These are phyloP conservation scores for Chalaropsis ovoidea DNA, from an alignment of 2,329 filamentous ascomycete species.

Conservation along the genomic window DNA sequence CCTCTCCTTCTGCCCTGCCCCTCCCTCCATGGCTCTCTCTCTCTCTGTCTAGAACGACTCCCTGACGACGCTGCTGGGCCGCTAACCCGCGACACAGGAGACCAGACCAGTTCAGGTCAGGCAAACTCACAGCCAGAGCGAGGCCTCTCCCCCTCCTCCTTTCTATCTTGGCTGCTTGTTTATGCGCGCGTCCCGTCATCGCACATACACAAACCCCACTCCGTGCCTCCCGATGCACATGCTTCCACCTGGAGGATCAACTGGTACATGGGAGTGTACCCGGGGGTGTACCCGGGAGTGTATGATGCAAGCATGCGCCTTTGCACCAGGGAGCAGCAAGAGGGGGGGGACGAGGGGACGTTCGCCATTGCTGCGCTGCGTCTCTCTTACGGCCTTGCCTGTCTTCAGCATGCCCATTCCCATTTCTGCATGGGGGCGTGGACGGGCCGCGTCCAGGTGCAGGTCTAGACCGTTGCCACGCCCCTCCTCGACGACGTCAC, in stretches of 20 bases:
- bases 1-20: not conserved
- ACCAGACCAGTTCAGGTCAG: not conserved
- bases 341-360: too few species aligned
- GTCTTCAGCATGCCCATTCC: not conserved
- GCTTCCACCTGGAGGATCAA: not conserved
- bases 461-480: constrained; percentile 2
- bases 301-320: not conserved
- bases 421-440: not conserved
- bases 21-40: too few species aligned
- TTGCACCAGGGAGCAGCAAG: too few species aligned
- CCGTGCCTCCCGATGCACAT: not conserved
- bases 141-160: not conserved
- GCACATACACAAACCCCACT: not conserved
- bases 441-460: not conserved
- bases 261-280: not conserved
- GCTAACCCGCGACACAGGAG: not conserved
- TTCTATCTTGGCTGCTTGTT: not conserved
- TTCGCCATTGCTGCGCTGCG: not conserved
- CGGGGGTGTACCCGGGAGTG: not conserved
- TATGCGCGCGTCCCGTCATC: constrained; percentile 1
- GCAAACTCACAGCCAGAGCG: not conserved
- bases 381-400: not conserved
- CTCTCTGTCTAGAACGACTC: not conserved
- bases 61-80: not conserved
- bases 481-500: constrained; percentile 3